phyloP scores from a whole-genome alignment of 2,329 filamentous ascomycete species.

The Stylonectria norvegica region DNA sequence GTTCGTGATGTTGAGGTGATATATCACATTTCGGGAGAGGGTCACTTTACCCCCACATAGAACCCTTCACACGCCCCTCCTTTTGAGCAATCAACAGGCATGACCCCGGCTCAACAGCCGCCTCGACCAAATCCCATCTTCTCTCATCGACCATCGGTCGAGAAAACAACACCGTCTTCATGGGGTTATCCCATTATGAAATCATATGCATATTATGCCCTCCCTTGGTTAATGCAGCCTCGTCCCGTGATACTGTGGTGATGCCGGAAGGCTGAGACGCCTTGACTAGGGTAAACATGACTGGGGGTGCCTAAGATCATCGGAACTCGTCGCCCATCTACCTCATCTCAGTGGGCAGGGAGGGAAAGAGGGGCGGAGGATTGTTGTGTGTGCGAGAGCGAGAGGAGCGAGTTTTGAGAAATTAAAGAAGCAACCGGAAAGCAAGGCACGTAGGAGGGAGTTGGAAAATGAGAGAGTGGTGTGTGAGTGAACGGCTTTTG shows the following conservation, averaged over 20 bases:
- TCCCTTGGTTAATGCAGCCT: constrained; percentile 14
- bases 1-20: constrained; percentile 15
- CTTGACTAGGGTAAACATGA: constrained; percentile 12
- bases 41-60: constrained; percentile 21
- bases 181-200: constrained; percentile 20
- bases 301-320: constrained; percentile 7
- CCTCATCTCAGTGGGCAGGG: no score
- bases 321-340: constrained; percentile 2
- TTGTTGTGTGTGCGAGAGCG: no score
- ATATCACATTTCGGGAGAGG: constrained; percentile 20
- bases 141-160: constrained; percentile 20
- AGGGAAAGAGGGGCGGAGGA: neutral
- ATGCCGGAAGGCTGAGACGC: constrained; percentile 20
- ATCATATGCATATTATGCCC: constrained; percentile 11
- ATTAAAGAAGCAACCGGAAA: constrained; percentile 1
- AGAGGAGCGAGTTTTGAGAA: no score
- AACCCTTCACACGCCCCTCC: constrained; percentile 10
- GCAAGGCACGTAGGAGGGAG: constrained; percentile 8
- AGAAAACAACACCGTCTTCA: constrained; percentile 29
- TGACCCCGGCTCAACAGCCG: constrained; percentile 9
- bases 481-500: no score
- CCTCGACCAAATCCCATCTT: constrained; percentile 18
- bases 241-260: constrained; percentile 21
- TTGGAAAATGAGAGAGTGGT: no score
- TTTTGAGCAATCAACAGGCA: constrained; percentile 3